Evolutionary conservation across 345 rosid genomes (phyloP), one percentile per base, ranked within the genome.

Genomic region (Citrus unshiu): DNA sequence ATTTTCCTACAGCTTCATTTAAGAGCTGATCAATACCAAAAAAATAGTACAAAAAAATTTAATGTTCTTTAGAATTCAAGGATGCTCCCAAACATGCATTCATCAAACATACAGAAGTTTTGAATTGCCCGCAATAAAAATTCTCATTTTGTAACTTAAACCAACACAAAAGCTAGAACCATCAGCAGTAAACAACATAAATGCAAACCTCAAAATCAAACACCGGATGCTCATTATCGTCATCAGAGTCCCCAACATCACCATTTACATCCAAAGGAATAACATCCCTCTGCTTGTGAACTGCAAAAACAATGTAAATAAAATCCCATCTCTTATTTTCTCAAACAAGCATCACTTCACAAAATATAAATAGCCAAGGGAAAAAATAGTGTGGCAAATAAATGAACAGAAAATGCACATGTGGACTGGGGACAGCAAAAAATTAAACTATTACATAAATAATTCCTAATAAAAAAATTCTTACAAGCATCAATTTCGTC

Each of bases 241-340:
- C 94, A 86, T 87, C 92, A 0, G 93, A 89, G n/a, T 81, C 92
- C 77, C 79, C 90, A 72, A 69, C 84, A 85, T 88, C 93, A 79
- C 75, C 88, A 74, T 91, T 86, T 34, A 90, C 56, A 81, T 89
- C 87, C 61, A 94, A 85, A 3, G 95, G 94, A 83, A 96, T 89
- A 73, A 94, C 80, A 83, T 93, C 94, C 74, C 97, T 87, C 81
- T 92, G 91, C 79, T 91, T 96, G 80, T 92, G 98, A 91, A 94
- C 98, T 96, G 85, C 79, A 69, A 60, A 63, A 32, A 73, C 18
- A 67, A 73, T 46, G 54, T 9, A 72, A 59, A 61, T 24, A 35
- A 71, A 61, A 56, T 71, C 37, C 30, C 56, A 77, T 58, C 4
- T 49, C 16, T 22, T 21, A 16, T 34, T 6, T 57, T 65, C 74